Base-by-base conservation (phyloP, 208 protist species). In the Kentomonas sorsogonicus region DNA sequence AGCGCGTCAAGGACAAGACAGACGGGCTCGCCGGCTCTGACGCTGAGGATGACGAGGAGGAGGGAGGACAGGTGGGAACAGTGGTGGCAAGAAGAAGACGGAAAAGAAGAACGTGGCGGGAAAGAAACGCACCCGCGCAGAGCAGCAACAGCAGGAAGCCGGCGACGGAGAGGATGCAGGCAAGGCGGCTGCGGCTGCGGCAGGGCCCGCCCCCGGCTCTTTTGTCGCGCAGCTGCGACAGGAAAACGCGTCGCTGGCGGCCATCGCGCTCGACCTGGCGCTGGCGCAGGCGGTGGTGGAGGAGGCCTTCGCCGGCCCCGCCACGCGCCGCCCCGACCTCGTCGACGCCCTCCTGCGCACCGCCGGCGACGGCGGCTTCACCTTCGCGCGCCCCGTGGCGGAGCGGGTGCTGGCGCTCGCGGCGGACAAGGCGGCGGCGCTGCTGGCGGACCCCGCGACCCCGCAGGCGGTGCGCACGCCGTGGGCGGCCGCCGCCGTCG, bases 251-350 rank as follows among this genome's bases (percentile, higher is more conserved):
- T 61, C 66, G 0, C 65, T 94, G 57, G 69, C 63, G 0, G 51
- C 74, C 20, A 69, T 89, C 18, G 57, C 90, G 25, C 64, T 91
- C 20, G 83, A 89, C 47, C 71, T 94, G 15, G 78, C 65, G 16
- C 68, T 94, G 16, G 78, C 72, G 9, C 70, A 79, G 36, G 62
- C 77, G 22, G 76, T 94, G 6, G 73, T 90, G 40, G 81, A 87
- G 54, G 78, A 90, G 60, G 70, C 83, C 0, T 62, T 93, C 30
- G 48, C 59, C 23, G 77, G 80, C 57, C 72, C 18, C 16, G 3
- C 40, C 10, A 3, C 5, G 40, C 16, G 16, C 40, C 18, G 10
- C 40, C 10, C 16, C 50, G 50, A 31, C 36, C 27, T 39, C 50
- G 26, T 54, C 23, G 20, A 13, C 50, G 3, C 7, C 27, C 16